Base-by-base conservation (phyloP, 768 basidiomycete species). In the Termitomyces sp. region DNA sequence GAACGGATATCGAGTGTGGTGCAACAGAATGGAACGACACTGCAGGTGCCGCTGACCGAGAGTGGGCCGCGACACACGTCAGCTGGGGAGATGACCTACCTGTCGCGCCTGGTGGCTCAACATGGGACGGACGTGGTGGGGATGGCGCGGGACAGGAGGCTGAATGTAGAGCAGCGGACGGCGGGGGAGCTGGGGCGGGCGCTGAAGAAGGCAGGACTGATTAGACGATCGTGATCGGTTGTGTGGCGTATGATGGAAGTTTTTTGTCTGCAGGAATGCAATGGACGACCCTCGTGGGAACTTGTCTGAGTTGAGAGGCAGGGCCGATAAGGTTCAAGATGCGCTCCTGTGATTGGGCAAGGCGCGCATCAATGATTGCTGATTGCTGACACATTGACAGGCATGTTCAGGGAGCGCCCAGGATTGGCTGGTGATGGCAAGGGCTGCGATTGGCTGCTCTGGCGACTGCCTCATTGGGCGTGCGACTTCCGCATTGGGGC, bases 111-210 rank as follows among this genome's bases (percentile, higher is more conserved):
- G 27, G 81, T 91, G 12, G 68, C 69, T 39, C 86, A 81, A 68
- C 76, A 98, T 70, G 89, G 86, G 1, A 72, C 76, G 29, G 86
- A 98, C 71, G 71, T 86, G 22, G 79, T 81, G 27, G 75, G 70
- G 46, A 98, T 97, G 94, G 83, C 84, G 11, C 75, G 77, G 60
- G 95, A 98, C 72, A 73, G 84, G 55, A 86, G 78, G 69, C 68
- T 89, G 55, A 98, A 98, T 68, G 71, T 81, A 15, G 86, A 85
- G 68, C 96, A 98, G 73, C 82, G 87, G 65, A 97, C 94, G 2
- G 79, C 76, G 31, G 94, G 91, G 16, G 85, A 93, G 72, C 68
- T 98, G 64, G 74, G 68, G 63, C 76, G 84, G 65, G 86, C 83
- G 29, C 71, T 90, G 56, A 72, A 68, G 58, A 82, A 79, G 64